A percentile compares a stretch with the other conserved stretches of the same genome.
These are phyloP conservation scores for Rickenella mellea DNA, from an alignment of 768 basidiomycete genomes.

Conservation along the genomic window DNA sequence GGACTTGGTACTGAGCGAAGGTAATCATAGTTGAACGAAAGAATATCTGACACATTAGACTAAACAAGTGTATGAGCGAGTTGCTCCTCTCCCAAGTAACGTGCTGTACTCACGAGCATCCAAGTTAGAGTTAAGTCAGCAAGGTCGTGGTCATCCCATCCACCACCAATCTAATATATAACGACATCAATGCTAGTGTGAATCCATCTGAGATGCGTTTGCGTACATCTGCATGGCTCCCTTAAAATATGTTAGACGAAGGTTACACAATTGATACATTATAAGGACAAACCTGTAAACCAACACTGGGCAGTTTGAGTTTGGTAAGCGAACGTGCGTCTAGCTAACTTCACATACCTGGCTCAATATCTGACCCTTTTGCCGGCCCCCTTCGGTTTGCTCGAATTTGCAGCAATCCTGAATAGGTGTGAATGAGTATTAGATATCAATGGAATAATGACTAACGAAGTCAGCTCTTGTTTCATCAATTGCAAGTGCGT, in stretches of 20 bases:
- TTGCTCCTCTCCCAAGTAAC: constrained; percentile 6
- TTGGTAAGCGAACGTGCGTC: not conserved
- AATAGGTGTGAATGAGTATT: not conserved
- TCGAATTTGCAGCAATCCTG: constrained; percentile 57
- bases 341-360: constrained; percentile 33
- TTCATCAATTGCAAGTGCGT: constrained; percentile 64
- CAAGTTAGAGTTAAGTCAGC: constrained; percentile 54
- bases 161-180: constrained; percentile 51
- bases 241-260: too few species aligned
- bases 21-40: constrained; percentile 50
- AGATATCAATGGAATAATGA: not conserved
- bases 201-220: constrained; percentile 13
- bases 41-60: constrained; percentile 46
- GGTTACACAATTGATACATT: not conserved
- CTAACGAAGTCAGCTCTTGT: constrained; percentile 59
- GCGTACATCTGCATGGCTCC: constrained; percentile 23
- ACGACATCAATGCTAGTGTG: not conserved
- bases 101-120: constrained; percentile 43
- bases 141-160: constrained; percentile 58
- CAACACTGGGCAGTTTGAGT: constrained; percentile 38
- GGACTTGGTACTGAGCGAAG: constrained; percentile 40
- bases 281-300: constrained; percentile 46
- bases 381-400: constrained; percentile 41
- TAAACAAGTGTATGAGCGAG: constrained; percentile 14
- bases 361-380: constrained; percentile 48